These are phyloP conservation scores for Quercus alba DNA, from an alignment of 306 rosid genomes.

Conservation along the genomic window DNA sequence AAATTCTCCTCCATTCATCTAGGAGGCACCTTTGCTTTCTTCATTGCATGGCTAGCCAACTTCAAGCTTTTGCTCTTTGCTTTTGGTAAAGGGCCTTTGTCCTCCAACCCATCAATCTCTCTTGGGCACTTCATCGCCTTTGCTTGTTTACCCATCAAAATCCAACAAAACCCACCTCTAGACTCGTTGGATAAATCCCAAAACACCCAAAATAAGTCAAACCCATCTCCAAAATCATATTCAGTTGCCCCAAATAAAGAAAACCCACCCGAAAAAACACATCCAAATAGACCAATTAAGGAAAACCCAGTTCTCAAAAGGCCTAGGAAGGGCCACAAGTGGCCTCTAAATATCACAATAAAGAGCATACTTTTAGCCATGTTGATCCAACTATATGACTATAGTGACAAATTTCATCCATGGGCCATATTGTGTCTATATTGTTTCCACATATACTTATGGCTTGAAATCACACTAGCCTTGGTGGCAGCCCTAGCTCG, in stretches of 20 bases:
- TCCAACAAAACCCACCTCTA: background rate
- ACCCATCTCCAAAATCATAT: background rate
- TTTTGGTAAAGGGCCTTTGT: slow-evolving; percentile 34
- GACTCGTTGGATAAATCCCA: background rate
- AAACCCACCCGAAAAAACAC: slow-evolving; percentile 3
- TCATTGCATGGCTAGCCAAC: slow-evolving; percentile 42
- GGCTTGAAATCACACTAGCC: slow-evolving; percentile 27
- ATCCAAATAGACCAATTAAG: background rate
- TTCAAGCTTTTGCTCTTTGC: slow-evolving; percentile 51
- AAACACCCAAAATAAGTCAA: background rate
- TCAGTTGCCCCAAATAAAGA: background rate
- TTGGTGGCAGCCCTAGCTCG: slow-evolving; percentile 22
- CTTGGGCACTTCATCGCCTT: background rate
- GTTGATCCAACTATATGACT: slow-evolving; percentile 10
- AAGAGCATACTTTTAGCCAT: slow-evolving; percentile 15
- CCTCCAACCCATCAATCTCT: background rate
- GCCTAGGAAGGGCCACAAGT: background rate
- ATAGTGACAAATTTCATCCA: slow-evolving; percentile 13
- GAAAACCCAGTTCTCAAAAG: background rate
- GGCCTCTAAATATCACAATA: slow-evolving; percentile 4
- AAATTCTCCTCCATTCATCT: slow-evolving; percentile 23
- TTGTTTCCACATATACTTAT: slow-evolving; percentile 28
- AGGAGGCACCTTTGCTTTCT: slow-evolving; percentile 27
- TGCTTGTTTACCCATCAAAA: slow-evolving; percentile 6
- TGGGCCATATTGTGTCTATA: slow-evolving; percentile 14